These are phyloP conservation scores for Phanerochaete carnosa DNA, from an alignment of 768 basidiomycete genomes.

Conservation along the genomic window DNA sequence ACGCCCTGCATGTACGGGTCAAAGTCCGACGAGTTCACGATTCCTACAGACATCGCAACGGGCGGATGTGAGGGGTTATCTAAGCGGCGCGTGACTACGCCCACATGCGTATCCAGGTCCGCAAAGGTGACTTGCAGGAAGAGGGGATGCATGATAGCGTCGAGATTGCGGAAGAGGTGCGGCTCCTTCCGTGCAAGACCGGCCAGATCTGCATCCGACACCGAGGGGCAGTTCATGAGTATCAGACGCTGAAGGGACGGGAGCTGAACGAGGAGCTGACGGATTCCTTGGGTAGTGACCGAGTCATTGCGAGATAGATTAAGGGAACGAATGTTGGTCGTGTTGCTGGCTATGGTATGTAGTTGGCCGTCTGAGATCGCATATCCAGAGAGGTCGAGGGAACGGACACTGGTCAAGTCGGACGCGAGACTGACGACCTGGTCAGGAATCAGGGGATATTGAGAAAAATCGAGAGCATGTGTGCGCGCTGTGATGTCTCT, in stretches of 20 bases:
- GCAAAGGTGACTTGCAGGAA: too few relatives aligned
- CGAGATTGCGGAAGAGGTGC: constrained; percentile 26
- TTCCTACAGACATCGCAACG: background rate
- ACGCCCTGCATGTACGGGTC: background rate
- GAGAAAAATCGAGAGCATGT: too few relatives aligned
- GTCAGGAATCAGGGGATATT: too few relatives aligned
- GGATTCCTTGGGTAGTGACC: constrained; percentile 23
- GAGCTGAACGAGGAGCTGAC: constrained; percentile 16
- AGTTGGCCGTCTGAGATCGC: constrained; percentile 25
- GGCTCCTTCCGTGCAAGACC: constrained; percentile 23
- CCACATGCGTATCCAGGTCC: too few relatives aligned
- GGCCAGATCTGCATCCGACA: constrained; percentile 21
- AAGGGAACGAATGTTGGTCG: constrained; percentile 15
- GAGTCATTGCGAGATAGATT: constrained; percentile 27
- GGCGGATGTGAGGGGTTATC: too few relatives aligned
- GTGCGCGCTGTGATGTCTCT: too few relatives aligned
- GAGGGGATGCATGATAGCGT: constrained; percentile 24
- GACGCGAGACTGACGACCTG: too few relatives aligned
- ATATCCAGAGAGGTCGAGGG: constrained; percentile 25
- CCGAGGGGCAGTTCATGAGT: constrained; percentile 23
- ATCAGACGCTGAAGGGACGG: constrained; percentile 25
- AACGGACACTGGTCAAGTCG: too few relatives aligned
- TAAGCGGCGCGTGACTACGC: background rate
- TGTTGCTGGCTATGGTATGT: constrained; percentile 9
- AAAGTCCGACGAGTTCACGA: background rate